A percentile compares a stretch with the other conserved stretches of the same genome.
phyloP scores from a whole-genome alignment of 257 asterid species.

The Gentiana macrophylla region DNA sequence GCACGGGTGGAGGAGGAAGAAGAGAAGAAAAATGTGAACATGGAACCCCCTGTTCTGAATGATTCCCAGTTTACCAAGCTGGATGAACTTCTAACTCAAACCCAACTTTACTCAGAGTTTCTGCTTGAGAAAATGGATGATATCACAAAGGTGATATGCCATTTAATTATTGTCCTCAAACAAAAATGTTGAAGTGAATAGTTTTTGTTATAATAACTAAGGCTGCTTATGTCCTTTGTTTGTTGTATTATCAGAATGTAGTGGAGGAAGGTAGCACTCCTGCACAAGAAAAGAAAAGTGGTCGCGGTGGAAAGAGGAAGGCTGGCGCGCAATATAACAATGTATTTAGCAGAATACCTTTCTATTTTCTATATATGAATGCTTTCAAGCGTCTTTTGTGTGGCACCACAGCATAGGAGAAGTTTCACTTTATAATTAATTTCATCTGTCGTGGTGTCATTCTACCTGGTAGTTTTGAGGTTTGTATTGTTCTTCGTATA shows the following conservation, averaged over 20 bases:
- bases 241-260: slow-evolving; percentile 28
- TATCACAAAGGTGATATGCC: slow-evolving; percentile 50
- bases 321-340: slow-evolving; percentile 41
- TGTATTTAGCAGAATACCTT: slow-evolving; percentile 11
- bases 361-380: no score
- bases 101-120: slow-evolving; percentile 85
- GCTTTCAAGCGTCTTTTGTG: no score
- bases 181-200: slow-evolving; percentile 3
- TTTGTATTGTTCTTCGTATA: no score
- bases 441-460: no score
- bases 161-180: background rate
- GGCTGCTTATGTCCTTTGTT: slow-evolving; percentile 14
- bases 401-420: no score
- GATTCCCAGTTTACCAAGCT: slow-evolving; percentile 62
- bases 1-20: slow-evolving; percentile 49
- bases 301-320: slow-evolving; percentile 80
- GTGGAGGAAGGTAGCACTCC: slow-evolving; percentile 37
- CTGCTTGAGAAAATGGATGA: slow-evolving; percentile 93
- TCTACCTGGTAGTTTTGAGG: no score
- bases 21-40: slow-evolving; percentile 16
- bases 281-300: slow-evolving; percentile 31
- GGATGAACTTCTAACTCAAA: slow-evolving; percentile 93
- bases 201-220: background rate
- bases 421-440: no score
- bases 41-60: slow-evolving; percentile 42